These are phyloP conservation scores for Kwoniella heveanensis DNA, from an alignment of 768 basidiomycete genomes.

Conservation along the genomic window DNA sequence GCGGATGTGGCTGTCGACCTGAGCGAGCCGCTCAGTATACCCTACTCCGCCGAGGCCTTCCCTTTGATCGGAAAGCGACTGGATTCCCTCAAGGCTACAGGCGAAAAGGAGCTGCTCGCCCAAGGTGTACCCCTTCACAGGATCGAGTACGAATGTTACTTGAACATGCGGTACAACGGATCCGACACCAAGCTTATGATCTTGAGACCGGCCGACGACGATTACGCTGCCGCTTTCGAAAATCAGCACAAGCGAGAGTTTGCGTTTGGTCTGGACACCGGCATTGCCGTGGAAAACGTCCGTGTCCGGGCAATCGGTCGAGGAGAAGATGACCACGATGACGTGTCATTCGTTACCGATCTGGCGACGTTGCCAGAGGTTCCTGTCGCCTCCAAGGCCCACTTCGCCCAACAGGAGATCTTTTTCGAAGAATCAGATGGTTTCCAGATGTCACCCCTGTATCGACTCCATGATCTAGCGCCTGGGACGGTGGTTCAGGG, in stretches of 20 bases:
- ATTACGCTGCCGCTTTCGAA: conserved; percentile 75
- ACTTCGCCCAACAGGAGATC: conserved; percentile 27
- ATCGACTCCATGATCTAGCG: conserved; percentile 26
- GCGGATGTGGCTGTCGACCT: conserved; percentile 56
- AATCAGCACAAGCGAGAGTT: conserved; percentile 45
- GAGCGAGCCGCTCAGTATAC: conserved; percentile 30
- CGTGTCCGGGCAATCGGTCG: conserved; percentile 36
- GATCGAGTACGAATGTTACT: conserved; percentile 39
- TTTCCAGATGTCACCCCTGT: conserved; percentile 34
- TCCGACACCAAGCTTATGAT: conserved; percentile 87
- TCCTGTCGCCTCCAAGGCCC: no score
- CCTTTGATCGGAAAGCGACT: conserved; percentile 28
- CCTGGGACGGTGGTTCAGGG: conserved; percentile 58
- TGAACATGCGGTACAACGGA: conserved; percentile 43
- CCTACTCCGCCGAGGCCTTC: no score
- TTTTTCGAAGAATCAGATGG: conserved; percentile 40
- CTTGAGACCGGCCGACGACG: conserved; percentile 61
- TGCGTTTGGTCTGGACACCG: conserved; percentile 60
- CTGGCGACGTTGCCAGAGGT: no score
- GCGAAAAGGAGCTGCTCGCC: conserved; percentile 21
- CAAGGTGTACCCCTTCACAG: conserved; percentile 37
- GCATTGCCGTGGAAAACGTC: conserved; percentile 42
- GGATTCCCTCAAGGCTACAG: conserved; percentile 28
- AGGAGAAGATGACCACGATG: no score
- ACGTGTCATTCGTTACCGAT: no score